A percentile compares a stretch with the other conserved stretches of the same genome.
phyloP scores from a whole-genome alignment of 345 rosid species.

The Hibiscus syriacus region DNA sequence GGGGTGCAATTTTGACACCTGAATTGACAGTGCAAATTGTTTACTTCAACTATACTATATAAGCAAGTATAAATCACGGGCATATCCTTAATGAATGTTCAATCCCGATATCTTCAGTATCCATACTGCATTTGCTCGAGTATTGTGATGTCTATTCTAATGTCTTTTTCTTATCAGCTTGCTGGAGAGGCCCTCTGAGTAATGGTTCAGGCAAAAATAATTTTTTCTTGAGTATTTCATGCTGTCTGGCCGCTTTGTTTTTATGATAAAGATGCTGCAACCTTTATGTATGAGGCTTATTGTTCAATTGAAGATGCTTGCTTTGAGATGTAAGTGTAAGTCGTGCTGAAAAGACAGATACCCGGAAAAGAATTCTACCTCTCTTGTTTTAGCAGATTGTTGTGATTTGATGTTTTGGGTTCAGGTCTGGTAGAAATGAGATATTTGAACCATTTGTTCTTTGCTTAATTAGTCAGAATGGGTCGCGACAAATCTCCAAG shows the following conservation, averaged over 20 bases:
- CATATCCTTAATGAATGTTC: background rate
- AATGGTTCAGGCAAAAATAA: background rate
- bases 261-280: background rate
- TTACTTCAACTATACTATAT: background rate
- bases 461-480: slow-evolving; percentile 20
- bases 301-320: slow-evolving; percentile 10
- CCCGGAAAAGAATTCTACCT: background rate
- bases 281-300: background rate
- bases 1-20: background rate
- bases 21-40: no score
- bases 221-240: no score
- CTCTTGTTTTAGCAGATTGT: background rate
- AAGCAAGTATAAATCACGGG: background rate
- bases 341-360: background rate
- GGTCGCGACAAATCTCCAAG: slow-evolving; percentile 7
- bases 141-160: background rate
- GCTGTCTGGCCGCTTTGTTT: background rate
- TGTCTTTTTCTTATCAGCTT: slow-evolving; percentile 11
- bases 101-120: background rate
- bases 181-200: background rate
- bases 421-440: background rate
- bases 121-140: background rate
- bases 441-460: slow-evolving; percentile 7
- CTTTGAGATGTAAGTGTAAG: slow-evolving; percentile 5
- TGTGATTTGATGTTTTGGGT: background rate